Evolutionary conservation across 2,329 filamentous ascomycete species (phyloP).

Genomic region (Aspergillus calidoustus): DNA sequence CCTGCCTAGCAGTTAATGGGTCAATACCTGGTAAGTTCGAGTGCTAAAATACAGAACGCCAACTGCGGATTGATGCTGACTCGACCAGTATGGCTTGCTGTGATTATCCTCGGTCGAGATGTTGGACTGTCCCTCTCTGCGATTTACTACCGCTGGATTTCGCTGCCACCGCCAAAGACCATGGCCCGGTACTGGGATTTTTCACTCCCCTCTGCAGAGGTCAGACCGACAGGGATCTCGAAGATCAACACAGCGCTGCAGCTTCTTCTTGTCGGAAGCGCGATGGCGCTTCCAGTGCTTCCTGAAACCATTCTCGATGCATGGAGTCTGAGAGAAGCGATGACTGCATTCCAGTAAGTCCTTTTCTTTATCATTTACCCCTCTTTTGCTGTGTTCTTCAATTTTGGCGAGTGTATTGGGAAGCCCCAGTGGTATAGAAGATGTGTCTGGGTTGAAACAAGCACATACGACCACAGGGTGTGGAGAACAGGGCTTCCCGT

Average conservation of each 20-base stretch:
- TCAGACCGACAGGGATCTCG: slow-evolving; percentile 50
- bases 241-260: slow-evolving; percentile 91
- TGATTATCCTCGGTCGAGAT: slow-evolving; percentile 89
- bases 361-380: neutral
- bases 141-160: slow-evolving; percentile 95
- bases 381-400: neutral
- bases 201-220: slow-evolving; percentile 67
- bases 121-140: slow-evolving; percentile 81
- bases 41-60: neutral
- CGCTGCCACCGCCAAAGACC: slow-evolving; percentile 89
- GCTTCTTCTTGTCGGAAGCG: slow-evolving; percentile 80
- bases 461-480: slow-evolving; percentile 53
- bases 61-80: slow-evolving; percentile 5
- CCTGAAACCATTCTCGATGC: slow-evolving; percentile 58
- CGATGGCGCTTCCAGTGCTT: slow-evolving; percentile 78
- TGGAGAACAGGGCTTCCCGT: slow-evolving; percentile 55
- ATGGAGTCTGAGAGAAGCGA: slow-evolving; percentile 67
- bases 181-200: slow-evolving; percentile 97
- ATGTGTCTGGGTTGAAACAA: neutral
- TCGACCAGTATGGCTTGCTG: slow-evolving; percentile 75
- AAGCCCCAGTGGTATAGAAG: slow-evolving; percentile 23
- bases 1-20: slow-evolving; percentile 82
- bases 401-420: neutral
- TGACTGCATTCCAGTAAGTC: slow-evolving; percentile 51
- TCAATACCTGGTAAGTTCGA: slow-evolving; percentile 70